phyloP scores from a whole-genome alignment of 495 filamentous ascomycete genomes.

The Penicillium cataractarum region DNA sequence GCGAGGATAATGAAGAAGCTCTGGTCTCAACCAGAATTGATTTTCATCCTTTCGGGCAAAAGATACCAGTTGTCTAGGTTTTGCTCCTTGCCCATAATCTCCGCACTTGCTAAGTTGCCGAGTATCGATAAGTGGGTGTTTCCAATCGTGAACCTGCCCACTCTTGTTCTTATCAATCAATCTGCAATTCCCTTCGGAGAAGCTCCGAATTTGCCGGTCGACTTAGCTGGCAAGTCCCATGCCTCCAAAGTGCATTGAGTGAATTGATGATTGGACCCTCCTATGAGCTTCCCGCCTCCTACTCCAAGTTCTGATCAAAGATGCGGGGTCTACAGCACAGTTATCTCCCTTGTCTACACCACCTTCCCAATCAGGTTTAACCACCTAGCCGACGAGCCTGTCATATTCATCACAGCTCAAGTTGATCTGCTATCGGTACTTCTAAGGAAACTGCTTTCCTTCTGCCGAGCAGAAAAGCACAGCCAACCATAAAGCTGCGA shows the following conservation, averaged over 20 bases:
- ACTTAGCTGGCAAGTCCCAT: not conserved
- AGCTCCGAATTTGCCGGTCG: not conserved
- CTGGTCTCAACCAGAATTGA: not conserved
- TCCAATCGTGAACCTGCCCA: not conserved
- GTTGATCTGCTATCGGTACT: not conserved
- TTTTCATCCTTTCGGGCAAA: not conserved
- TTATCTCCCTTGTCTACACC: constrained; percentile 6
- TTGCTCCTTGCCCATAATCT: not conserved
- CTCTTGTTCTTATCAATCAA: not conserved
- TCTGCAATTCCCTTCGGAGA: not conserved
- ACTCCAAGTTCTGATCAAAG: not conserved
- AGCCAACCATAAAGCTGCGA: constrained; percentile 10
- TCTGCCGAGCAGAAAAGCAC: not conserved
- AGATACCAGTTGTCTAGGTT: not conserved
- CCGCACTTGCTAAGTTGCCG: too few species aligned
- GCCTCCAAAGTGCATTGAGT: not conserved
- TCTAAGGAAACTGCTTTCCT: not conserved
- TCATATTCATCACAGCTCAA: not conserved
- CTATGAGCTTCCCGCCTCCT: not conserved
- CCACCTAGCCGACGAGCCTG: constrained; percentile 7
- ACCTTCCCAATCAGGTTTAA: constrained; percentile 26
- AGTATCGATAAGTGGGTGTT: too few species aligned
- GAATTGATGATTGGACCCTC: not conserved
- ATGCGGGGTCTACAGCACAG: constrained; percentile 12
- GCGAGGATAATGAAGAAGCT: not conserved